Evolutionary conservation across 2,329 filamentous ascomycete genomes (phyloP), one percentile per base, ranked within the genome.

Genomic region (Fusarium ambrosium): DNA sequence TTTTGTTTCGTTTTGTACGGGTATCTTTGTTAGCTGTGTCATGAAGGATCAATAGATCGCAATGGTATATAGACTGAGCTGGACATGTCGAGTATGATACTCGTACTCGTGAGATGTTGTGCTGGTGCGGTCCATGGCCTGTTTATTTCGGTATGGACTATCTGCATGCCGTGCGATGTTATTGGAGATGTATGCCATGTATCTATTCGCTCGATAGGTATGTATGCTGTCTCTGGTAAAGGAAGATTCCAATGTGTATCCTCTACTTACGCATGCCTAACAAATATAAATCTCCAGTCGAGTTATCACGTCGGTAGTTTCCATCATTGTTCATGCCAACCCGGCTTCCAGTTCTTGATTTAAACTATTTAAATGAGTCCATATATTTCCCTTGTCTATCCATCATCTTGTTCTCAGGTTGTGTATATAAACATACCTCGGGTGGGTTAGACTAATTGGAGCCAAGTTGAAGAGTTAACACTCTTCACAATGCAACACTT

Each of bases 31-130:
- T 41, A 27, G 53, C 34, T 41, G 18, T 48, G 63, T 14, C 39
- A 36, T 34, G 37, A 61, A 9, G 39, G 65, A 55, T 32, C 29
- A 27, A 62, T 75, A 70, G 51, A 62, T 37, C 66, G n/a, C 64
- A 53, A 27, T 64, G 64, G 36, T 64, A 36, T 59, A 14, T 61
- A 37, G 16, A 24, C 9, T 41, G 51, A 20, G 18, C 27, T 53
- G 18, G 11, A 32, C 6, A 29, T 20, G 48, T 14, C 48, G 18
- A 20, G 24, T 18, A n/a, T 32, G 51, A 32, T 10, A 32, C 18
- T 55, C 11, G 14, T 53, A 3, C 6, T 18, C 16, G 18, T 55
- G 51, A 32, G 11, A 20, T 55, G 20, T 14, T 14, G 27, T 32
- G 18, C 10, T n/a, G 9, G 16, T 29, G 18, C 18, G 27, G 51